Percentiles rank a stretch among this genome's conserved stretches.
Conservation (phyloP, 2,329 filamentous ascomycete species). For the Sporothrix variecibatus region DNA sequence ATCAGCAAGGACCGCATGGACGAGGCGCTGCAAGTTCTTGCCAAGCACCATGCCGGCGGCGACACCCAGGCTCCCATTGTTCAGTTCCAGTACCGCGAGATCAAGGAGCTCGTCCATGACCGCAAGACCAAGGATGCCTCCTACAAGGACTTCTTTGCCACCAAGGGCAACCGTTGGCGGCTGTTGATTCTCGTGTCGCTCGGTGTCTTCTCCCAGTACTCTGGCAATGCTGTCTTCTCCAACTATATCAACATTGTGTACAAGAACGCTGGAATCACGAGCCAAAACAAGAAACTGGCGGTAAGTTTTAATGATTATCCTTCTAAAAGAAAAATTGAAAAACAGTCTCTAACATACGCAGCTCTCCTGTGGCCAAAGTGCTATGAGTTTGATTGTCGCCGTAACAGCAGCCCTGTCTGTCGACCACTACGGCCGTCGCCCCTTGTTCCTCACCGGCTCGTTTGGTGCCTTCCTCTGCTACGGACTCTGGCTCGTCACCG, state of each 20-base stretch:
- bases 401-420: constrained; percentile 54
- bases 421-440: constrained; percentile 54
- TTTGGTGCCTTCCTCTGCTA: constrained; percentile 51
- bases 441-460: constrained; percentile 55
- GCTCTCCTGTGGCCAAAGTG: constrained; percentile 56
- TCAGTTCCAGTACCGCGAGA: constrained; percentile 67
- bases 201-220: constrained; percentile 68
- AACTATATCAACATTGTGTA: constrained; percentile 68
- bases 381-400: constrained; percentile 59
- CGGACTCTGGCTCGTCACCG: constrained; percentile 53
- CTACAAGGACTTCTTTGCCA: constrained; percentile 64
- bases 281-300: constrained; percentile 58
- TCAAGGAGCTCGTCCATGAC: constrained; percentile 62
- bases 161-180: constrained; percentile 65
- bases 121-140: constrained; percentile 55
- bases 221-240: constrained; percentile 66
- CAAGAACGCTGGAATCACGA: constrained; percentile 60
- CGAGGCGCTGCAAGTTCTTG: constrained; percentile 60
- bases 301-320: constrained; percentile 33
- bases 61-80: constrained; percentile 60
- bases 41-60: constrained; percentile 63
- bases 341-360: neutral
- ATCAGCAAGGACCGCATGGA: constrained; percentile 60
- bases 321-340: neutral
- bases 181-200: constrained; percentile 63